Percentiles rank a stretch among this genome's conserved stretches.
phyloP scores from a whole-genome alignment of 768 basidiomycete species.

The Suillus lakei region DNA sequence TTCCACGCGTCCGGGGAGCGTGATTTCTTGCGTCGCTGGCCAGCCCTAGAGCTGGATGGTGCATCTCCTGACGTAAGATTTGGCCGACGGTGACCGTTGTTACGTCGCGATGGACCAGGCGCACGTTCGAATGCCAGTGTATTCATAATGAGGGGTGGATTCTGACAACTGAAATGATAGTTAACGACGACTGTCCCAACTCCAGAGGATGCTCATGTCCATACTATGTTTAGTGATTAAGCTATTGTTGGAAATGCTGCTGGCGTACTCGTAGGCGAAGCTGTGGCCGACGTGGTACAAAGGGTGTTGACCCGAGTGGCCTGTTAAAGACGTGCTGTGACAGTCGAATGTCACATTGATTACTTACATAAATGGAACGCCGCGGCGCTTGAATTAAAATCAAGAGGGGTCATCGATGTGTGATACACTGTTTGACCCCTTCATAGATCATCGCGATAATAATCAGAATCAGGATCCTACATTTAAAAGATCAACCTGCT shows the following conservation, averaged over 20 bases:
- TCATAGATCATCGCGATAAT: not conserved
- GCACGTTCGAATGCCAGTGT: slow-evolving; percentile 1
- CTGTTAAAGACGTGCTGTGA: slow-evolving; percentile 6
- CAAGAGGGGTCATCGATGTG: too few relatives aligned
- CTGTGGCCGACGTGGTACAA: slow-evolving; percentile 8
- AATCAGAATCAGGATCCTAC: not conserved
- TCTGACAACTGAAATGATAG: not conserved
- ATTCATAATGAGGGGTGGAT: slow-evolving; percentile 20
- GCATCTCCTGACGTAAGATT: not conserved
- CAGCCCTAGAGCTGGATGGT: slow-evolving; percentile 16
- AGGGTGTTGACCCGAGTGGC: not conserved
- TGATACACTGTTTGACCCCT: too few relatives aligned
- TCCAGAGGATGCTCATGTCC: not conserved
- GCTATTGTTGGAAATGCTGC: too few relatives aligned
- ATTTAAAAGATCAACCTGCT: not conserved
- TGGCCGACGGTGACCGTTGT: slow-evolving; percentile 29
- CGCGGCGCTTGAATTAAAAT: not conserved
- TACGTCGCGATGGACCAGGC: slow-evolving; percentile 26
- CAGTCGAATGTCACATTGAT: slow-evolving; percentile 3
- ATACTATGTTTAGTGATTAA: not conserved
- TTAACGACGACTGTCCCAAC: not conserved
- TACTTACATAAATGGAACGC: not conserved
- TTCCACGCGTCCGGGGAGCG: slow-evolving; percentile 37
- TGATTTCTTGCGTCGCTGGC: slow-evolving; percentile 38
- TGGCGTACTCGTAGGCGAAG: not conserved